A percentile compares a stretch with the other conserved stretches of the same genome.
Conservation (phyloP, 2,329 filamentous ascomycete genomes). For the Phyllosticta citrichinensis region DNA sequence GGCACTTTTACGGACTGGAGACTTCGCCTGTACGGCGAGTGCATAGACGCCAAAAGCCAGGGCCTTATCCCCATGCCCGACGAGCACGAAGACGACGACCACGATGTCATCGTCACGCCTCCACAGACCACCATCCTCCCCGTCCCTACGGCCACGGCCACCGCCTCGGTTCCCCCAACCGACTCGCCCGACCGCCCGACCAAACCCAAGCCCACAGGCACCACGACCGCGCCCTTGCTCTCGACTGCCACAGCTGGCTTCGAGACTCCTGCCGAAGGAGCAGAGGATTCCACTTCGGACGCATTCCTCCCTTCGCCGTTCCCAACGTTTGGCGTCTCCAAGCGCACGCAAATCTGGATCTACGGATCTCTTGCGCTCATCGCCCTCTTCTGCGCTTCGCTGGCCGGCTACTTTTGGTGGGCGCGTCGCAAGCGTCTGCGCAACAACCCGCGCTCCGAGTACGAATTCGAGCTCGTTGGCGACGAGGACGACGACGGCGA, state of each 20-base stretch:
- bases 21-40: conserved; percentile 87
- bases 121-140: conserved; percentile 48
- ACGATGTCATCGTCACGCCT: conserved; percentile 50
- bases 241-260: conserved; percentile 18
- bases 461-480: conserved; percentile 89
- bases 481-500: conserved; percentile 50
- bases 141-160: conserved; percentile 38
- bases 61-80: conserved; percentile 69
- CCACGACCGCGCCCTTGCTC: conserved; percentile 11
- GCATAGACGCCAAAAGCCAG: conserved; percentile 65
- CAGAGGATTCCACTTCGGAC: conserved; percentile 21
- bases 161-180: conserved; percentile 28
- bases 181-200: conserved; percentile 44
- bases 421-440: conserved; percentile 67
- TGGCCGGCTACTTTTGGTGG: conserved; percentile 73
- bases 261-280: not conserved
- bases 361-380: conserved; percentile 82
- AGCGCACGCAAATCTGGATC: conserved; percentile 86
- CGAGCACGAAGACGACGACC: conserved; percentile 74
- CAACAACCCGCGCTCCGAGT: conserved; percentile 68
- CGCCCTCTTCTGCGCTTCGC: conserved; percentile 65
- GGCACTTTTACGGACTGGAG: conserved; percentile 87
- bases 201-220: conserved; percentile 45
- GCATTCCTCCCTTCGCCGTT: conserved; percentile 72
- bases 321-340: conserved; percentile 81